Evolutionary conservation across 2,329 filamentous ascomycete species (phyloP), one percentile per base, ranked within the genome.

Genomic region (Cytospora mali): DNA sequence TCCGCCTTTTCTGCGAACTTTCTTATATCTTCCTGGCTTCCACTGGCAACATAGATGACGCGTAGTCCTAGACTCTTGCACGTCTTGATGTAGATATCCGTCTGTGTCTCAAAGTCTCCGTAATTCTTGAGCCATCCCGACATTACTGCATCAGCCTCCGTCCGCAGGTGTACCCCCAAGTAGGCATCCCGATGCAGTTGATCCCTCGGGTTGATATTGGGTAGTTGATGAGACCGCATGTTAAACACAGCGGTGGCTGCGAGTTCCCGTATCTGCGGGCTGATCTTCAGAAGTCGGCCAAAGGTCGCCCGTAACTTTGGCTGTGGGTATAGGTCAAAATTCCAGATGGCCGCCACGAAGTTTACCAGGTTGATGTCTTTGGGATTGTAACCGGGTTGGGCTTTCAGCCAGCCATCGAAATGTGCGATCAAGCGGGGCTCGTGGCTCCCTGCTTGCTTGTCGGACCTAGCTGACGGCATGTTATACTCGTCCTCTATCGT

Each of bases 361-460:
- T 55, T 62, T 14, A 68, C 62, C 23, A 68, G 66, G 52, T 68
- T 68, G 31, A 67, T 56, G 57, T 63, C 62, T 7, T 56, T 50
- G 1, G 66, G 58, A 53, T 62, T 59, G 55, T 67, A 64, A 10
- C 65, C 61, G 21, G 57, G 59, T 61, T 46, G 49, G 21, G 50
- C 57, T 6, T 57, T 64, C 33, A 67, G 56, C 48, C 62, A 57
- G 18, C 61, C 61, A 5, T 46, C 23, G 23, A 61, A 56, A 25
- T 39, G 21, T 3, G 23, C 42, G 3, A 39, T 9, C 21, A 29
- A 33, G 21, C 16, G 3, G 7, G 28, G 14, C 25, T 27, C 23
- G 46, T 16, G 42, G 29, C 35, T 31, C 10, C 39, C 28, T n/a
- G 42, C 21, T 25, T 25, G 21, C 52, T 61, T 61, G 52, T 61